Base-by-base conservation (phyloP, 345 rosid species). In the Garcia nutans region DNA sequence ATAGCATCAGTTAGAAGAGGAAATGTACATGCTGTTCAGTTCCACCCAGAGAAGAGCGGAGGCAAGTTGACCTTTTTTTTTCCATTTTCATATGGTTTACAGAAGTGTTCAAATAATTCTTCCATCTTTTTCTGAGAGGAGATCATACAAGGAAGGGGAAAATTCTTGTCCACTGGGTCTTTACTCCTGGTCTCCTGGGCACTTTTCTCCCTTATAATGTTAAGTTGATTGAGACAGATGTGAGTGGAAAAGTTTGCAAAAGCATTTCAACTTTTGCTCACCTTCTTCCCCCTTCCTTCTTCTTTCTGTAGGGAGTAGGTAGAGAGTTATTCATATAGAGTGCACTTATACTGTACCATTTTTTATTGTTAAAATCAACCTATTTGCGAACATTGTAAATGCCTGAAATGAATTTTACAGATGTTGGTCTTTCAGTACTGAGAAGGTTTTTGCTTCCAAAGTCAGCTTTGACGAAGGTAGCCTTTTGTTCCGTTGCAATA, bases 31-130 rank as follows among this genome's bases (percentile, higher is more conserved):
- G 98, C 99, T 10, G 98, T 96, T 65, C 99, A 96, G 64, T 93
- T 93, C 86, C 99, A 96, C 80, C 98, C 98, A 0, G 99, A 96
- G 83, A 96, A 96, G 84, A 96, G 99, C 67, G 99, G 99, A 88
- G 99, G 99, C 85, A 82, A 82, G 89, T 20, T 42, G 5, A 41
- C 6, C 31, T 76, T 2, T 49, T n/a, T 5, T 12, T 63, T 55
- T 12, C 20, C 15, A 23, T 19, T 41, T 19, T 59, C n/a, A 5
- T 44, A 8, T 45, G 31, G 23, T 33, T 50, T 16, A 16, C 58
- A 61, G 24, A 45, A 71, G 20, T 54, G 26, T 22, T 52, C 8
- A 44, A 8, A 31, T 50, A 55, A 26, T 5, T 68, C 13, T 58
- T 47, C 28, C 23, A 22, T 71, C 10, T 37, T 31, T 61, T 15